Base-by-base conservation (phyloP, 441 rosid species). In the Adansonia madagascariensis region DNA sequence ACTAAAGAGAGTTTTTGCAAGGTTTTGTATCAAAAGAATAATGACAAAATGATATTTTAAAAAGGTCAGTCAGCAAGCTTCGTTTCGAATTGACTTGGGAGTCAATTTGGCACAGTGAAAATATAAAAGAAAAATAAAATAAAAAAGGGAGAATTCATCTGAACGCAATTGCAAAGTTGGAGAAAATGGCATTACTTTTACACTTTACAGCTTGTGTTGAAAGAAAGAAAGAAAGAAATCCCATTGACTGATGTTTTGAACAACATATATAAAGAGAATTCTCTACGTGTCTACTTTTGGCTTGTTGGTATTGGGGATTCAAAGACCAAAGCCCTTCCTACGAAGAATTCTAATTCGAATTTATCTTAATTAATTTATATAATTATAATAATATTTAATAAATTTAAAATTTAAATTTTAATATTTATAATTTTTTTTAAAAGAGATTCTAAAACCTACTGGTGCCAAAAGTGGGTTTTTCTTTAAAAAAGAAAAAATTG, bases 201-300 rank as follows among this genome's bases (percentile, higher is more conserved):
- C 39, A 10, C 64, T 60, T 60, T 71, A 31, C 74, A 52, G 74
- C 74, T 52, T 31, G 9, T 31, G 20, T 31, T 35, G 44, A 27
- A 9, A 12, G 5, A 24, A 24, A 24, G 11, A 22, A 3, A 59
- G 31, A 17, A 9, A 22, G 39, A 31, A 17, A 35, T 17, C 50
- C 31, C 10, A 71, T 71, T 55, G 50, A 71, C 17, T 2, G 75
- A 63, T 3, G 6, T 35, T 50, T 24, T 67, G 18, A 22, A 44
- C 15, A 8, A 15, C 11, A 17, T 61, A 31, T 31, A 31, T 11
- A 71, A n/a, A 20, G 9, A 8, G 24, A 52, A 27, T 8, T 8
- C 47, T 71, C n/a, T 15, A 24, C 8, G 7, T 22, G 63, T 9
- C 17, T 35, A n/a, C 22, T 7, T 39, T 63, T 63, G 6, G 43